Conservation (phyloP, 306 rosid species). For the Abrus pulchellus region DNA sequence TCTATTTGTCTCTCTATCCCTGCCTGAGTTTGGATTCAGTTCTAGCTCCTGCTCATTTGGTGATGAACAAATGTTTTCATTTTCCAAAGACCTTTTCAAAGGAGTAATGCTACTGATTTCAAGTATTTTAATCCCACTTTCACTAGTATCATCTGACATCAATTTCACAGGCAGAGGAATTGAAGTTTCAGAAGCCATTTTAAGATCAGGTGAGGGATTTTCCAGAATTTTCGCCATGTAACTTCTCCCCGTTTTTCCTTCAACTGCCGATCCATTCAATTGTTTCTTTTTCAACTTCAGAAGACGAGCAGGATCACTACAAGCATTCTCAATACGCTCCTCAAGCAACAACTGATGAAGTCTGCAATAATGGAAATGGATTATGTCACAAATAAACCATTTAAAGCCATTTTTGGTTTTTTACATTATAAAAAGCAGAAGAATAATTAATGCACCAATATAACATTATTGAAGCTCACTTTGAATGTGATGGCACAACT, state of each 20-base stretch:
- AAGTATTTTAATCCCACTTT: conserved; percentile 74
- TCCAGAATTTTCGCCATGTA: conserved; percentile 86
- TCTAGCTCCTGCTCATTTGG: conserved; percentile 56
- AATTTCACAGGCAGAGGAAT: conserved; percentile 53
- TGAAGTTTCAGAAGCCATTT: conserved; percentile 69
- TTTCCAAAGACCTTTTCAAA: conserved; percentile 58
- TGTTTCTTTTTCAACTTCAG: conserved; percentile 84
- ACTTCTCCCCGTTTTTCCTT: conserved; percentile 72
- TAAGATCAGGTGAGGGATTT: conserved; percentile 65
- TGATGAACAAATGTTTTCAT: conserved; percentile 63
- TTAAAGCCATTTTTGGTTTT: conserved; percentile 3
- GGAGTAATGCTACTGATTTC: conserved; percentile 72
- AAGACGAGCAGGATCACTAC: conserved; percentile 74
- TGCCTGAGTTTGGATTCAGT: conserved; percentile 54
- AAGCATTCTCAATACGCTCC: conserved; percentile 84
- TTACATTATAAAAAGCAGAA: conserved; percentile 40
- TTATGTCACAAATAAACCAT: conserved; percentile 47
- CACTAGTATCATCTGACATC: conserved; percentile 58
- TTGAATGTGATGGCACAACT: conserved; percentile 71
- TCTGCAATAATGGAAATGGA: conserved; percentile 61
- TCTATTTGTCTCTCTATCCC: conserved; percentile 44
- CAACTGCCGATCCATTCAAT: conserved; percentile 68
- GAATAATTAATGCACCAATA: conserved; percentile 42
- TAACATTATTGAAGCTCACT: conserved; percentile 68
- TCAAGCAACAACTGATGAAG: conserved; percentile 85